phyloP scores from a whole-genome alignment of 306 rosid species.

The Pterocarpus macrocarpus region DNA sequence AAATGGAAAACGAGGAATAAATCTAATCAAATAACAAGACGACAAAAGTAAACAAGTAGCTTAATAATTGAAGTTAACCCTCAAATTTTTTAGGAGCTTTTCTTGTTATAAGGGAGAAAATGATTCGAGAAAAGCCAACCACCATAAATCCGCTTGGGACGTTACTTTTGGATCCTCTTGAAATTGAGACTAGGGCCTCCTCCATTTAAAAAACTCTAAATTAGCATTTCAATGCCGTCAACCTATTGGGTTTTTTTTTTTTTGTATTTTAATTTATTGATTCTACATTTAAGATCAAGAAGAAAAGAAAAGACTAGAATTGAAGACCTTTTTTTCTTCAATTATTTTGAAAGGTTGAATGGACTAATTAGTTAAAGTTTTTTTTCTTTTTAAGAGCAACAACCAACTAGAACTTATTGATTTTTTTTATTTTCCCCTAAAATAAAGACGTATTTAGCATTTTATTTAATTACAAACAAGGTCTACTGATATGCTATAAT shows the following conservation, averaged over 20 bases:
- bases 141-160: constrained; percentile 30
- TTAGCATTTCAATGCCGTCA: constrained; percentile 19
- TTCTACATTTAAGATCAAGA: not conserved
- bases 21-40: constrained; percentile 41
- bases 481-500: not conserved
- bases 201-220: not conserved
- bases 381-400: not conserved
- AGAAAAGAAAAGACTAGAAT: not conserved
- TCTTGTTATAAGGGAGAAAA: constrained; percentile 33
- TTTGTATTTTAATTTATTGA: not conserved
- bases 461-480: not conserved
- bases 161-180: constrained; percentile 1
- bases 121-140: constrained; percentile 43
- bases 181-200: not conserved
- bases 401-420: not conserved
- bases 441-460: not conserved
- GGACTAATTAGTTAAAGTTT: not conserved
- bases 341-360: not conserved
- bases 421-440: not conserved
- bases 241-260: not conserved
- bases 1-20: constrained; percentile 26
- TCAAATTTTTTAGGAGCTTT: constrained; percentile 26
- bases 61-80: constrained; percentile 52
- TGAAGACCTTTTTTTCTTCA: no score
- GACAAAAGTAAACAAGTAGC: constrained; percentile 44